phyloP scores from a whole-genome alignment of 495 filamentous ascomycete species.

The Penicillium mononematosum region DNA sequence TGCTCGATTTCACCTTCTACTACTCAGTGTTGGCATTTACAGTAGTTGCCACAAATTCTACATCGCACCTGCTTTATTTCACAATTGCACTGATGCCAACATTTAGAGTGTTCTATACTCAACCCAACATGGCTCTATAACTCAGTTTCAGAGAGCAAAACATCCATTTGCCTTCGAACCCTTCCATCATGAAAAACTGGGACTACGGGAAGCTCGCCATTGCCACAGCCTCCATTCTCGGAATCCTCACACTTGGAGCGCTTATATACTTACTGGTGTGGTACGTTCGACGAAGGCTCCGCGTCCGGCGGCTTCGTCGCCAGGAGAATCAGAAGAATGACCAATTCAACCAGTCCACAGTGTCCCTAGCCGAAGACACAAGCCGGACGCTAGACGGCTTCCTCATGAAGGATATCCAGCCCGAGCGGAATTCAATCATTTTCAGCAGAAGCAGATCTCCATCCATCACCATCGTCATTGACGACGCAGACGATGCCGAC shows the following conservation, averaged over 20 bases:
- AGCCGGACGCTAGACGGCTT: conserved; percentile 22
- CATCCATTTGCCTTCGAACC: not conserved
- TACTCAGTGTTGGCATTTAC: not conserved
- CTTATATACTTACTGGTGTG: conserved; percentile 18
- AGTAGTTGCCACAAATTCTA: not conserved
- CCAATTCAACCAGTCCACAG: conserved; percentile 18
- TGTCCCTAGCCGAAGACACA: conserved; percentile 22
- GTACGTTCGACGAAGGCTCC: conserved; percentile 15
- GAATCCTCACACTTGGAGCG: conserved; percentile 12
- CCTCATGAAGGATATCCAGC: conserved; percentile 26
- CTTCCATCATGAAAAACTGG: conserved; percentile 10
- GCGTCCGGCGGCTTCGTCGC: conserved; percentile 14
- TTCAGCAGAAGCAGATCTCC: conserved; percentile 31
- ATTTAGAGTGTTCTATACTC: not conserved
- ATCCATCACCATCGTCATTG: conserved; percentile 24
- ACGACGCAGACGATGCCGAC: conserved; percentile 14
- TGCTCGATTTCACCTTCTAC: not conserved
- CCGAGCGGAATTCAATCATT: conserved; percentile 31
- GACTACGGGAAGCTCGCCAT: conserved; percentile 25
- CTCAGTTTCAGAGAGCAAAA: not conserved
- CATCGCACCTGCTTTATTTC: not conserved
- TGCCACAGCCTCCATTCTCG: conserved; percentile 21
- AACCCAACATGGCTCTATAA: not conserved
- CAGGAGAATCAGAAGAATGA: conserved; percentile 9
- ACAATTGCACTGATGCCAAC: not conserved